phyloP scores from a whole-genome alignment of 345 rosid species.

The Ailanthus altissimus region DNA sequence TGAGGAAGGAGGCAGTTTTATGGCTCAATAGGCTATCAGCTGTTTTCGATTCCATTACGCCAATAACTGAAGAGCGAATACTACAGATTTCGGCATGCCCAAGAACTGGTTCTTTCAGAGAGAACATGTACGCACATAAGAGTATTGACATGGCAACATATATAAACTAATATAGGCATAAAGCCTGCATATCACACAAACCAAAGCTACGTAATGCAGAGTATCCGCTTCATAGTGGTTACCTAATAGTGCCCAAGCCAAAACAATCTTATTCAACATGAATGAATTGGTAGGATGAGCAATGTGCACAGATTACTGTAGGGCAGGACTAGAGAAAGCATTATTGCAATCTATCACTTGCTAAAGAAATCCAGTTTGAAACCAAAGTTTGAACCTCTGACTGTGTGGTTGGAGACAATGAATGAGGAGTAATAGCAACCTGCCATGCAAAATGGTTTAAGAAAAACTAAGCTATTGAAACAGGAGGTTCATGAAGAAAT shows the following conservation, averaged over 20 bases:
- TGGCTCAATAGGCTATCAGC: neutral
- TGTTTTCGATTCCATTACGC: neutral
- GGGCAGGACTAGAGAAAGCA: neutral
- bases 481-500: neutral
- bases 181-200: neutral
- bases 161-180: neutral
- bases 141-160: too few relatives aligned
- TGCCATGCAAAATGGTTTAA: constrained; percentile 16
- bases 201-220: neutral
- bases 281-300: neutral
- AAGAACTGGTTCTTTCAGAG: neutral
- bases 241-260: too few relatives aligned
- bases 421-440: constrained; percentile 28
- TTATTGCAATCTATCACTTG: constrained; percentile 7
- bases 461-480: neutral
- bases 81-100: neutral
- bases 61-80: neutral
- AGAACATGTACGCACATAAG: too few relatives aligned
- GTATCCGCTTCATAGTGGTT: neutral
- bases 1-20: neutral
- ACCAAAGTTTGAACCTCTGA: constrained; percentile 22
- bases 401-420: constrained; percentile 16
- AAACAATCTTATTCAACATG: too few relatives aligned
- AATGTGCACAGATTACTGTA: neutral
- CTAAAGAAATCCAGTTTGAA: constrained; percentile 31